phyloP scores from a whole-genome alignment of 768 basidiomycete species.

The Xanthoconium purpureum region DNA sequence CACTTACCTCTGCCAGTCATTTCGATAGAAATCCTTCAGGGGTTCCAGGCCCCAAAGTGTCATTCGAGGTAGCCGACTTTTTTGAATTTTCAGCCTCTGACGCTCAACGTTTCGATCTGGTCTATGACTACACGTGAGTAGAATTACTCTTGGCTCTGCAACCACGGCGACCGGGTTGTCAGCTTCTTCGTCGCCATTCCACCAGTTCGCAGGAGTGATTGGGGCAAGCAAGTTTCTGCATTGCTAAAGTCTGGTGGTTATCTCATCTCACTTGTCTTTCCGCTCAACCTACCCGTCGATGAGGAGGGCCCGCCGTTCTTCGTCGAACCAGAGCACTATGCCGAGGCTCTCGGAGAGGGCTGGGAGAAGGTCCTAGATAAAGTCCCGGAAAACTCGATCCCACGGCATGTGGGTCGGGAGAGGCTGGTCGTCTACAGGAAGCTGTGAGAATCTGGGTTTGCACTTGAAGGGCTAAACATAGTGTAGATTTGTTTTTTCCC shows the following conservation, averaged over 20 bases:
- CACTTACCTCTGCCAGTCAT: slow-evolving; percentile 3
- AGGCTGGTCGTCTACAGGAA: slow-evolving; percentile 41
- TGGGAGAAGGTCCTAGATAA: slow-evolving; percentile 57
- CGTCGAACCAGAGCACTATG: slow-evolving; percentile 55
- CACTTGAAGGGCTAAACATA: neutral
- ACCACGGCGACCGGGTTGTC: neutral
- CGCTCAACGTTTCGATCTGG: slow-evolving; percentile 13
- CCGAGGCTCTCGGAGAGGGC: slow-evolving; percentile 43
- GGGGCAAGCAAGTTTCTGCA: slow-evolving; percentile 55
- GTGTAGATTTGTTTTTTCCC: too few species aligned
- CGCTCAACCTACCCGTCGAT: slow-evolving; percentile 44
- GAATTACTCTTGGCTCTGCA: neutral
- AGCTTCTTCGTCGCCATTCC: slow-evolving; percentile 67
- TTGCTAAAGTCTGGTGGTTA: slow-evolving; percentile 61
- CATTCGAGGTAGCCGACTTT: slow-evolving; percentile 21
- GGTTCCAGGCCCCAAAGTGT: neutral
- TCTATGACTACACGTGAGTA: slow-evolving; percentile 17
- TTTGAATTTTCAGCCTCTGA: slow-evolving; percentile 17
- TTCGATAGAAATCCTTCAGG: neutral
- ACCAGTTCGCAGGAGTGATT: slow-evolving; percentile 47
- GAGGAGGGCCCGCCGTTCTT: slow-evolving; percentile 63
- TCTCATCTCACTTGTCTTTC: slow-evolving; percentile 59
- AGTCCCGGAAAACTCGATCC: slow-evolving; percentile 44
- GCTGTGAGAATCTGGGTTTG: neutral
- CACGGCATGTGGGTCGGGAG: slow-evolving; percentile 45